Conservation (phyloP, 2,329 filamentous ascomycete species). For the Cordyceps pruinosa region DNA sequence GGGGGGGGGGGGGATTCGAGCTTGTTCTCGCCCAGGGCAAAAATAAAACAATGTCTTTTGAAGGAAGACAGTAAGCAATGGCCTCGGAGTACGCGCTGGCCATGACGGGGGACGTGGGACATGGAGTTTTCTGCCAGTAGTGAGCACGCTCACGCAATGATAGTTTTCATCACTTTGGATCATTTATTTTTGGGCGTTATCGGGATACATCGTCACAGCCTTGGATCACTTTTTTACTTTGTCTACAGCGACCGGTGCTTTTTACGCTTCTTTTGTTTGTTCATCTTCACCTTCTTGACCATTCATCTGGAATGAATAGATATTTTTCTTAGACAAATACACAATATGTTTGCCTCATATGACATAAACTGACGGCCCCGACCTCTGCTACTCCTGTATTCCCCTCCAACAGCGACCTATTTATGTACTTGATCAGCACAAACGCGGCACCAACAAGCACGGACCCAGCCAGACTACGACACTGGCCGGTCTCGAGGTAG, state of each 20-base stretch:
- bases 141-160: not conserved
- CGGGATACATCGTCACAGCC: conserved; percentile 4
- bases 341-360: not conserved
- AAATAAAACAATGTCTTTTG: not conserved
- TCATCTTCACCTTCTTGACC: not conserved
- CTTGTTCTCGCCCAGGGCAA: not conserved
- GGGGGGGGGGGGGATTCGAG: too few species aligned
- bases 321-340: not conserved
- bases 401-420: not conserved
- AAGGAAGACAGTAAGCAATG: not conserved
- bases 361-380: not conserved
- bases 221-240: not conserved
- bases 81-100: not conserved
- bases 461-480: not conserved
- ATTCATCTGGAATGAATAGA: conserved; percentile 10
- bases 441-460: too few species aligned
- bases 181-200: not conserved
- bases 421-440: not conserved
- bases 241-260: not conserved
- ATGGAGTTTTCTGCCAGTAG: not conserved
- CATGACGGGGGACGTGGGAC: not conserved
- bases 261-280: not conserved
- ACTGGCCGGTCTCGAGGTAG: not conserved
- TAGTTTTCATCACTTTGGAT: not conserved
- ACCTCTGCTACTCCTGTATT: not conserved